A percentile compares a stretch with the other conserved stretches of the same genome.
phyloP scores from a whole-genome alignment of 768 basidiomycete genomes.

The Boletus barrowsii region DNA sequence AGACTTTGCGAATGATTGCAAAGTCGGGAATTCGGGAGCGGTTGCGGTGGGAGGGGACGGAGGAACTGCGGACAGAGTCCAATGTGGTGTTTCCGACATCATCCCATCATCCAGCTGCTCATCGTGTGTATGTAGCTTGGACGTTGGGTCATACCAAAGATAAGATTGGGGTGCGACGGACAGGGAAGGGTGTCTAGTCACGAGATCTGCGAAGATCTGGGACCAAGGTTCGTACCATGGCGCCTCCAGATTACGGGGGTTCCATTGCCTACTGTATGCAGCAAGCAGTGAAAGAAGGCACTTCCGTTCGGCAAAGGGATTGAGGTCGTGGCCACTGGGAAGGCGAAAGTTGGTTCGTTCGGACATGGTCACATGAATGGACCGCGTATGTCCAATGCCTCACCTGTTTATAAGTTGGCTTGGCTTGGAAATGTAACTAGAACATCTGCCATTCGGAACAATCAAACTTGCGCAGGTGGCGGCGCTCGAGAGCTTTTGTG shows the following conservation, averaged over 20 bases:
- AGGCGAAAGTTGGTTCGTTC: background rate
- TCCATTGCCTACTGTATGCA: background rate
- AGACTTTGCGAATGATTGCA: background rate
- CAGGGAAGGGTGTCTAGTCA: background rate
- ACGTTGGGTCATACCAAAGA: background rate
- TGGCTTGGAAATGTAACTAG: too few relatives aligned
- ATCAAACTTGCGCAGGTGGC: too few relatives aligned
- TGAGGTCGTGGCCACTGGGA: background rate
- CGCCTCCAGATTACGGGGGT: background rate
- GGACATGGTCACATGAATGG: background rate
- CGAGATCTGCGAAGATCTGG: background rate
- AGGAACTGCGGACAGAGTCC: background rate
- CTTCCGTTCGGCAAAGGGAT: background rate
- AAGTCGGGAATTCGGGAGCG: background rate
- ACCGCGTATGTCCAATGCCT: background rate
- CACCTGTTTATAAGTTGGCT: background rate
- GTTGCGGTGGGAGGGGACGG: background rate
- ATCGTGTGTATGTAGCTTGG: background rate
- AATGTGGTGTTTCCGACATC: background rate
- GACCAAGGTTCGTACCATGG: background rate
- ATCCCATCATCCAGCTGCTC: too few relatives aligned
- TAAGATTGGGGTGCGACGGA: background rate
- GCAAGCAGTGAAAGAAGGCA: background rate
- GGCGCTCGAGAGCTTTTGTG: too few relatives aligned
- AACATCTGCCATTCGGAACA: too few relatives aligned